Base-by-base conservation (phyloP, 495 filamentous ascomycete genomes). In the Pseudotulostoma volvatum region DNA sequence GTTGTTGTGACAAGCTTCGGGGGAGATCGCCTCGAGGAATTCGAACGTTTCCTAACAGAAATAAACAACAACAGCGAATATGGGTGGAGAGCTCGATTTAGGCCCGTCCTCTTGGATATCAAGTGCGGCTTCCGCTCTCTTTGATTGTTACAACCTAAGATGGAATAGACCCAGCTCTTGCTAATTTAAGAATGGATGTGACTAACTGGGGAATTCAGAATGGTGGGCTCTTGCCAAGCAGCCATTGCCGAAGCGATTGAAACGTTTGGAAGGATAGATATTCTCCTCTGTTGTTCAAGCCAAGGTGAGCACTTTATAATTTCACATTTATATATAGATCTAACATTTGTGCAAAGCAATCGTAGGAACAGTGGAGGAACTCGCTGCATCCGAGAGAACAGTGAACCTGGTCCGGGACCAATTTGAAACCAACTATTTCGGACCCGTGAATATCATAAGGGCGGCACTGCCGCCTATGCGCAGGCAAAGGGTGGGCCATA, bases 371-470 rank as follows among this genome's bases (percentile, higher is more conserved):
- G 78, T 97, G 9, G 90, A 97, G 55, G 90, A 97, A 56, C 68
- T 95, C 17, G 74, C 74, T 3, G 76, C 79, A 19, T 73, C 71
- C n/a, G 63, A 70, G 4, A 69, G 77, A 13, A 85, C 82, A 9
- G 62, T 76, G 49, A 82, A 80, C 35, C 66, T 93, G 2, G 80
- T 92, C 9, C 76, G 79, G 38, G 79, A 88, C 49, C 87, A 94
- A 54, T 95, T 95, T 59, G 88, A 95, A 55, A 77, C 76, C 31
- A 84, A 90, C 39, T 94, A 88, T 66, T 95, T 94, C 56, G 84
- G 84, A 0, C 84, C 87, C 23, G 74, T 95, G 45, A 96, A 95
- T 56, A 81, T 93, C 53, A 93, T 97, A 64, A 93, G 90, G 56
- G 79, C 86, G 16, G 71, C 76, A 8, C 65, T 97, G 19, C 85